Evolutionary conservation across 306 rosid genomes (phyloP).

Genomic region (Rosa multiflora): DNA sequence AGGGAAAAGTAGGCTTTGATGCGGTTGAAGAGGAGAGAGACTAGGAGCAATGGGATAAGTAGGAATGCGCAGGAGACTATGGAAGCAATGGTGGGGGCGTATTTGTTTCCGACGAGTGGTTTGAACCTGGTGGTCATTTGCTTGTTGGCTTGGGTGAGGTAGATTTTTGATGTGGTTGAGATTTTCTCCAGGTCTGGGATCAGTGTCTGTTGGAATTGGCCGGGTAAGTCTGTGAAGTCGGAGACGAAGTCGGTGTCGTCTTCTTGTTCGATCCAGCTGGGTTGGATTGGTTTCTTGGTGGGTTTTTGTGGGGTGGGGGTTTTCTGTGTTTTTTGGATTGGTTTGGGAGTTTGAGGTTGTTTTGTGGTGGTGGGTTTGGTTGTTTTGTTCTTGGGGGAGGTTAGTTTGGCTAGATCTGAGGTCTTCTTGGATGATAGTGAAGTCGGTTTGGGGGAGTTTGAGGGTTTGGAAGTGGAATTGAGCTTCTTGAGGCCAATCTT

Average conservation of each 20-base stretch:
- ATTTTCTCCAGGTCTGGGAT: slow-evolving; percentile 80
- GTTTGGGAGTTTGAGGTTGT: slow-evolving; percentile 27
- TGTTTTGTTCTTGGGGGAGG: slow-evolving; percentile 57
- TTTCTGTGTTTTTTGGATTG: slow-evolving; percentile 29
- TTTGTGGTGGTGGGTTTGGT: slow-evolving; percentile 45
- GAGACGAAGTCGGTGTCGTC: slow-evolving; percentile 59
- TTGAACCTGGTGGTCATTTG: slow-evolving; percentile 70
- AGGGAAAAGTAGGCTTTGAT: slow-evolving; percentile 90
- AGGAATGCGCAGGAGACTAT: slow-evolving; percentile 55
- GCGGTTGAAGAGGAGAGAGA: slow-evolving; percentile 68
- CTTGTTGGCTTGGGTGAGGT: slow-evolving; percentile 67
- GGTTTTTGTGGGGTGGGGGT: slow-evolving; percentile 29
- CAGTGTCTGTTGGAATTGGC: slow-evolving; percentile 54
- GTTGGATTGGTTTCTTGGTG: slow-evolving; percentile 35
- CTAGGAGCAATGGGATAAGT: slow-evolving; percentile 68
- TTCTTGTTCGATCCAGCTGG: slow-evolving; percentile 54
- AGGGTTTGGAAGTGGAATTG: slow-evolving; percentile 56
- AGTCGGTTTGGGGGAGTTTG: slow-evolving; percentile 35
- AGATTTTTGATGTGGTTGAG: slow-evolving; percentile 69
- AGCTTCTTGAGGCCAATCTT: slow-evolving; percentile 43
- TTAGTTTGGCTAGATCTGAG: slow-evolving; percentile 47
- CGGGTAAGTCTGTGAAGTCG: slow-evolving; percentile 61
- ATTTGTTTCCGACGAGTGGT: slow-evolving; percentile 81
- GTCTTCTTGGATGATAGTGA: slow-evolving; percentile 38
- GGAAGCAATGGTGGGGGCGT: slow-evolving; percentile 76